Conservation (phyloP, 441 rosid species). For the Viola pubescens region DNA sequence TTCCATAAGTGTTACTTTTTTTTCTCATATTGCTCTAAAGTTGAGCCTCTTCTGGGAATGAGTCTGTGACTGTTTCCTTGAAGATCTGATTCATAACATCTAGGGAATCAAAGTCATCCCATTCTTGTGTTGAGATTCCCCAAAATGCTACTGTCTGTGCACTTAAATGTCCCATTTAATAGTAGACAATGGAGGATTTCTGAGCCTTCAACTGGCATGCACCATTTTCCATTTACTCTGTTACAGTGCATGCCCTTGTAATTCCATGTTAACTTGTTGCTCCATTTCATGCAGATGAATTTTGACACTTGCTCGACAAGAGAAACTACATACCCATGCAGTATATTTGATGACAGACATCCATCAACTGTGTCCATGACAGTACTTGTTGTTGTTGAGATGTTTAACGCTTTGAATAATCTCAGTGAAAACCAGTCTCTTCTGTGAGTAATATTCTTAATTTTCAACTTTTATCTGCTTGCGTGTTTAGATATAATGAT, state of each 20-base stretch:
- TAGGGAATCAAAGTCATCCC: not conserved
- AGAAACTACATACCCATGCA: slow-evolving; percentile 84
- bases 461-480: not conserved
- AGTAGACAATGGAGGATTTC: too few relatives aligned
- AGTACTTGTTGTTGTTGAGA: slow-evolving; percentile 98
- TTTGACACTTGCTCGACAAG: slow-evolving; percentile 85
- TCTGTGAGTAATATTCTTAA: slow-evolving; percentile 50
- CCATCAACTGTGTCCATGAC: slow-evolving; percentile 98
- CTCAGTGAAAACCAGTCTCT: slow-evolving; percentile 97
- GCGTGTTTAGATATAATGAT: not conserved
- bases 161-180: too few relatives aligned
- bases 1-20: not conserved
- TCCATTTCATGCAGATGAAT: slow-evolving; percentile 57
- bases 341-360: slow-evolving; percentile 86
- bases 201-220: not conserved
- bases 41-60: not conserved
- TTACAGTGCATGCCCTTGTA: slow-evolving; percentile 1
- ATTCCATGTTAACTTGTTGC: slow-evolving; percentile 1
- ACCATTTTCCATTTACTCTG: not conserved
- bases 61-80: not conserved
- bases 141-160: too few relatives aligned
- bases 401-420: slow-evolving; percentile 97
- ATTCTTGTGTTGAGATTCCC: not conserved
- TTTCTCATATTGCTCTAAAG: not conserved
- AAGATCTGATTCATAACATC: not conserved